Percentiles rank a stretch among this genome's conserved stretches.
Conservation (phyloP, 768 basidiomycete species). For the Agaricus blazei region DNA sequence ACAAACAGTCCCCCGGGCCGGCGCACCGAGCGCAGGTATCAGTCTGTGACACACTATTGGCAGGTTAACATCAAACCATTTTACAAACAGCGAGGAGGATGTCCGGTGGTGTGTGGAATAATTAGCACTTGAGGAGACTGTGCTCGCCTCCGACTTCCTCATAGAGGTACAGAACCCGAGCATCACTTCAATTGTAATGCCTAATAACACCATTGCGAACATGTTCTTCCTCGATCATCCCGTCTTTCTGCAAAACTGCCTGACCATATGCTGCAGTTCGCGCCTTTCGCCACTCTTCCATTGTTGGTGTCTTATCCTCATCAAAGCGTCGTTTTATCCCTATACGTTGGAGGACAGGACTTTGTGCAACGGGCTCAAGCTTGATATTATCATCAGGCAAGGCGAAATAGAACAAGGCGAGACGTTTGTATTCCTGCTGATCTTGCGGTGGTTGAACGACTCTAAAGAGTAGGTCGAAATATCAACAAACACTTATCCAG, state of each 20-base stretch:
- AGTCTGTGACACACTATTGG: too few species aligned
- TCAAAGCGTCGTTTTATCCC: constrained; percentile 35
- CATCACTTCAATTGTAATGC: constrained; percentile 30
- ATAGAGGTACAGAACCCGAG: too few species aligned
- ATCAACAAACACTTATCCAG: background rate
- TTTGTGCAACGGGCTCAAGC: constrained; percentile 39
- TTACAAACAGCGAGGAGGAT: too few species aligned
- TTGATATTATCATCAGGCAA: constrained; percentile 46
- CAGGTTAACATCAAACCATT: too few species aligned
- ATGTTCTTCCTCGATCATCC: constrained; percentile 52
- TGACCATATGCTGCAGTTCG: constrained; percentile 50
- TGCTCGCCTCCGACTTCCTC: too few species aligned
- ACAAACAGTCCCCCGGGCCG: too few species aligned
- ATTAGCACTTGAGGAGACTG: too few species aligned
- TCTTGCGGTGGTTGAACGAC: constrained; percentile 58
- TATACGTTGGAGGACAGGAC: constrained; percentile 41
- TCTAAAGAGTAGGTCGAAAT: constrained; percentile 17
- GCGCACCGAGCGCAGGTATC: too few species aligned
- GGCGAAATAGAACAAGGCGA: constrained; percentile 58
- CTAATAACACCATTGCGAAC: constrained; percentile 51
- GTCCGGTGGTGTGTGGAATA: too few species aligned
- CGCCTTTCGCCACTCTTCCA: constrained; percentile 48
- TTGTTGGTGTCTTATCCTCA: constrained; percentile 40
- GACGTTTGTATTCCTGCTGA: constrained; percentile 43
- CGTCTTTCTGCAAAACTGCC: constrained; percentile 31